Base-by-base conservation (phyloP, 1,284 basidiomycete genomes). In the Microbotryomycetes sp. region DNA sequence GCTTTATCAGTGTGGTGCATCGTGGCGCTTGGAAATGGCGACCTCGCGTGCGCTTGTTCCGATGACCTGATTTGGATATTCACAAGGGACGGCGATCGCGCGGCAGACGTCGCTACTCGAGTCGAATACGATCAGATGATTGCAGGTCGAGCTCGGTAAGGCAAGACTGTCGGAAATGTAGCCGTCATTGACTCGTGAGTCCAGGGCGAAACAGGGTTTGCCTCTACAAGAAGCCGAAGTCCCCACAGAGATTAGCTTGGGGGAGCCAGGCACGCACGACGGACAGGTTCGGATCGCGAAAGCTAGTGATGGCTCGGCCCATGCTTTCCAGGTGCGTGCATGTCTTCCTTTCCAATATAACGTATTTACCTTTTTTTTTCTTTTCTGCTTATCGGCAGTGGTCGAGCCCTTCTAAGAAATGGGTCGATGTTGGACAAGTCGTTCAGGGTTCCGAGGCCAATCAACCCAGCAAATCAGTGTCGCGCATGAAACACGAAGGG, bases 391-490 rank as follows among this genome's bases (percentile, higher is more conserved):
- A 54, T 23, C 24, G 56, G 27, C 62, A 84, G 82, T 97, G 94
- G 93, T 87, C 90, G 67, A 79, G 76, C 24, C 76, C 80, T 3
- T 79, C 78, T 13, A 78, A 77, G 15, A 81, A 79, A 35, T 97
- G 94, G 94, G 82, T 87, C 73, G 93, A 93, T 74, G 84, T 98
- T 31, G 96, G 96, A 7, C 87, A 94, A 68, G 92, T 97, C 5
- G 91, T 96, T 3, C 92, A 94, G 71, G 89, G 88, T 18, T 86
- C 93, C 41, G 88, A n/a, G 0, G 46, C 15, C 3, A 41, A 41
- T 41, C 9, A 41, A 9, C 9, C 35, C 11, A 41, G 35, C 35
- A 41, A 18, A 41, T 41, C 35, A 11, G 35, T 18, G 9, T 18
- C 35, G 35, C 35, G 35, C 9, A 66, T 53, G 61, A 4, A 50